Base-by-base conservation (phyloP, 495 filamentous ascomycete genomes). In the Penicillium angulare region DNA sequence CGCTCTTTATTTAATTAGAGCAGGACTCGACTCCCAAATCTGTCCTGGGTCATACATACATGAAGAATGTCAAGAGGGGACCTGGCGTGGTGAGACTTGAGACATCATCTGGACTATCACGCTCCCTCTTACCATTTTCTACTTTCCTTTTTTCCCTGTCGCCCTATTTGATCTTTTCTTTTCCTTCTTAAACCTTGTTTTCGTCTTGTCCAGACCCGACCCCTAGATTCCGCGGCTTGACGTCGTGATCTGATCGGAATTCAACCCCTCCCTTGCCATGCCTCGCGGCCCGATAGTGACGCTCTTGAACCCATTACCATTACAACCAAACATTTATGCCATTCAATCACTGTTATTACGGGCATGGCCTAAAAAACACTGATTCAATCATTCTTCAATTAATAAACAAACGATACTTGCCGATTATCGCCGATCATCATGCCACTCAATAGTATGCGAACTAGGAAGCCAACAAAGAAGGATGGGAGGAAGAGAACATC, bases 401-500 rank as follows among this genome's bases (percentile, higher is more conserved):
- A 33, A 63, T 60, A 57, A 50, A 13, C 41, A 47, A 33, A 56
- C 17, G 27, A 38, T 39, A 20, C 33, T 34, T 42, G 55, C 55
- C 52, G 52, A 58, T 31, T 31, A 33, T 41, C 26, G 44, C 51
- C 45, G 49, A 57, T 43, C 52, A 53, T 15, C 48, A 74, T 74
- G 71, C 66, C 65, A 39, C 51, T 65, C 52, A 50, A 56, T 51
- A 55, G 49, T 56, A 29, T 58, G 40, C 68, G 57, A 36, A 55
- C 60, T 15, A 66, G 60, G 49, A 69, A 62, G 47, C 22, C 38
- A 15, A 26, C 63, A 7, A 68, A 52, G 42, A 73, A 69, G 45
- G 66, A 73, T 46, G 58, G 60, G 27, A 53, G 60, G 29, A 66
- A 60, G 29, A 63, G 59, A 3, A 62, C 59, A 20, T 59, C 61